A percentile compares a stretch with the other conserved stretches of the same genome.
Conservation (phyloP, 1,284 basidiomycete species). For the Neonothopanus nambi region DNA sequence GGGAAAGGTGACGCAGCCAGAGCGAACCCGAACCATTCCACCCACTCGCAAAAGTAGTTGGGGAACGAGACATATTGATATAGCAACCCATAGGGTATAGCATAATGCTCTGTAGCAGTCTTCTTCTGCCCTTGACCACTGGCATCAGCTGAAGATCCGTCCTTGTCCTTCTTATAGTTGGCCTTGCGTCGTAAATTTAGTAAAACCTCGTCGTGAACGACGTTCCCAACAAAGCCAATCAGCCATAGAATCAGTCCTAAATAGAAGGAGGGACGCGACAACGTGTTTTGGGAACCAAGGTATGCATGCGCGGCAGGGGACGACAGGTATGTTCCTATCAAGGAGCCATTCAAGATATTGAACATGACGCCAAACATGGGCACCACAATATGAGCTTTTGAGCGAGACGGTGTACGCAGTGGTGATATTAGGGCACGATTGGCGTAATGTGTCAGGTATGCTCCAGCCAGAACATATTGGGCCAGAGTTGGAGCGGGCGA, state of each 20-base stretch:
- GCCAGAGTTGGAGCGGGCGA: conserved; percentile 45
- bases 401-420: conserved; percentile 78
- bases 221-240: conserved; percentile 74
- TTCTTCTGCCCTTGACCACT: conserved; percentile 32
- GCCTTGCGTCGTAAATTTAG: conserved; percentile 57
- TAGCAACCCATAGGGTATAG: conserved; percentile 80
- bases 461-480: conserved; percentile 53
- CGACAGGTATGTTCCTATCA: conserved; percentile 71
- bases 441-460: conserved; percentile 79
- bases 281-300: conserved; percentile 34
- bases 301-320: conserved; percentile 48
- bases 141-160: conserved; percentile 3
- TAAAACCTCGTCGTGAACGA: conserved; percentile 88
- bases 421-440: conserved; percentile 86
- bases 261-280: conserved; percentile 52
- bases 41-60: conserved; percentile 92
- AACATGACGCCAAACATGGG: conserved; percentile 60
- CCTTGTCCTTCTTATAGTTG: conserved; percentile 23
- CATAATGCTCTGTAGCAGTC: conserved; percentile 57
- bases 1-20: conserved; percentile 55
- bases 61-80: conserved; percentile 86
- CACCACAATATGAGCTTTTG: conserved; percentile 74
- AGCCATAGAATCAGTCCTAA: conserved; percentile 67
- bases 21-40: conserved; percentile 83
- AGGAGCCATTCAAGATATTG: conserved; percentile 73